Base-by-base conservation (phyloP, 2,329 filamentous ascomycete genomes). In the Trichophyton equinum region DNA sequence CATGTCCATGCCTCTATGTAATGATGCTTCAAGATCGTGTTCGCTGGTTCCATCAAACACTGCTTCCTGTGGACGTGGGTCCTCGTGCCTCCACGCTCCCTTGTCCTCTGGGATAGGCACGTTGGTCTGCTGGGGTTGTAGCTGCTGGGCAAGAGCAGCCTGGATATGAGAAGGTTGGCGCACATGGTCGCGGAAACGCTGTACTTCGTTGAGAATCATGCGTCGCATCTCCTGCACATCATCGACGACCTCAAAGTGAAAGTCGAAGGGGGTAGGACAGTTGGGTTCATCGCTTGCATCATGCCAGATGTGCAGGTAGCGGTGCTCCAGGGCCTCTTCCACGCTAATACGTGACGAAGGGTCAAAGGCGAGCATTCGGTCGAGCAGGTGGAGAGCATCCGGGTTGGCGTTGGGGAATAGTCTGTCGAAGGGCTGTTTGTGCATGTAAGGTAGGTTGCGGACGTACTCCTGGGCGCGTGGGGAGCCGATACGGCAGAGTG, bases 391-490 rank as follows among this genome's bases (percentile, higher is more conserved):
- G 63, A 99, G 85, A 1, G 94, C 92, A 71, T 97, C 91, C 2
- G 91, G 91, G 78, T 97, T 99, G 70, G 94, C 94, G 72, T 90
- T 87, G 64, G 89, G 89, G 82, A 99, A 99, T 46, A 97, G 84
- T 58, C 82, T 81, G 60, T 86, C 83, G 83, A 97, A 99, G 13
- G 87, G 82, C 71, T 94, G 88, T 81, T 97, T 97, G 67, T 88
- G 85, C 91, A 96, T 96, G 76, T 82, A 92, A 0, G 91, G 91
- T 61, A 96, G 81, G 79, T 97, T 97, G 70, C 94, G 89, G 63
- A 99, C 94, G 76, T 99, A 99, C 76, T 99, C 94, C 76, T 97
- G 94, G 15, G 94, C 94, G 65, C 94, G 88, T 9, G 91, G 91
- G 3, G 91, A 96, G 60, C 94, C 94, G 71, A 99, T 99, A 66